phyloP scores from a whole-genome alignment of 805 yeast species.

The Wickerhamiella cacticola region DNA sequence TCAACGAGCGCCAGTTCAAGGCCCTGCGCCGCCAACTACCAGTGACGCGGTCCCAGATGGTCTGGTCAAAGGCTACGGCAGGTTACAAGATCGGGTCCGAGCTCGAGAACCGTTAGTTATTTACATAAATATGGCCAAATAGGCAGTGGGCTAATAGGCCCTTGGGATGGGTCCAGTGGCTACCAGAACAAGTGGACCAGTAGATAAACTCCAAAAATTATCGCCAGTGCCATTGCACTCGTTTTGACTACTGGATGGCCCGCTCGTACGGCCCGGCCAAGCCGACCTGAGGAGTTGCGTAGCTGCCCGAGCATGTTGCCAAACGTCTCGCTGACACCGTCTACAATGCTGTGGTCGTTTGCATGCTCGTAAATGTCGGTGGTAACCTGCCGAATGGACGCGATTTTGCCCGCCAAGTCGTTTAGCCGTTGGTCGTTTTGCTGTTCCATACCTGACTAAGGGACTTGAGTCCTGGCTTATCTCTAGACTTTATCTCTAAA shows the following conservation, averaged over 20 bases:
- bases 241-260: conserved; percentile 51
- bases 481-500: no score
- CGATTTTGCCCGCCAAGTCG: conserved; percentile 50
- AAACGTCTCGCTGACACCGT: conserved; percentile 41
- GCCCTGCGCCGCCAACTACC: conserved; percentile 82
- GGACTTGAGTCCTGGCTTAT: no score
- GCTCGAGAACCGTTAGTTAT: conserved; percentile 15
- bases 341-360: conserved; percentile 34
- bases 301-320: conserved; percentile 38
- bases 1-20: conserved; percentile 76
- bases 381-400: conserved; percentile 52
- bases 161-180: not conserved
- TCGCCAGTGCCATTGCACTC: conserved; percentile 44
- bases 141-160: not conserved
- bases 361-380: conserved; percentile 58
- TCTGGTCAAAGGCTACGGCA: conserved; percentile 92
- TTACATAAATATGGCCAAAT: not conserved
- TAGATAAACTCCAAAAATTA: conserved; percentile 47
- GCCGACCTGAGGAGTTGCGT: conserved; percentile 39
- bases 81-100: conserved; percentile 64
- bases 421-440: conserved; percentile 55
- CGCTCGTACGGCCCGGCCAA: conserved; percentile 43
- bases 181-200: conserved; percentile 37
- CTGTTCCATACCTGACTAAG: conserved; percentile 23
- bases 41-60: conserved; percentile 76